Evolutionary conservation across 1,284 basidiomycete genomes (phyloP).

Genomic region (Quambalaria eucalypti): DNA sequence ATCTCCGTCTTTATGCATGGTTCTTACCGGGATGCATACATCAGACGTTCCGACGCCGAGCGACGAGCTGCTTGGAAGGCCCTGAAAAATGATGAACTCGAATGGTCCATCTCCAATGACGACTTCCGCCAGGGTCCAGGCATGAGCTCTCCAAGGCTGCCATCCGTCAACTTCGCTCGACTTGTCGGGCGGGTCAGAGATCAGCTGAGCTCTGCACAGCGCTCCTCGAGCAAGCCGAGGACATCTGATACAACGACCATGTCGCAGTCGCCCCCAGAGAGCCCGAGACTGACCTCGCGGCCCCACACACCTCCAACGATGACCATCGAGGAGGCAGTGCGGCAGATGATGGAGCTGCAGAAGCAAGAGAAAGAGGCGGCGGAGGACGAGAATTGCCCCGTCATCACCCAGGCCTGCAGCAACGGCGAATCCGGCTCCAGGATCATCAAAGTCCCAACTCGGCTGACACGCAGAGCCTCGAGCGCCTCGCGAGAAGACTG

Average conservation of each 20-base stretch:
- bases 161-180: neutral
- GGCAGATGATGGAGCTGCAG: slow-evolving; percentile 12
- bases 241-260: too few species aligned
- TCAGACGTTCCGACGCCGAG: slow-evolving; percentile 18
- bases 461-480: slow-evolving; percentile 8
- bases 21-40: slow-evolving; percentile 26
- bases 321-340: slow-evolving; percentile 23
- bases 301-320: slow-evolving; percentile 7
- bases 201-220: neutral
- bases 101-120: slow-evolving; percentile 17
- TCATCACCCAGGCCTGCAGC: neutral
- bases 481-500: slow-evolving; percentile 8
- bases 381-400: neutral
- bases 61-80: slow-evolving; percentile 31
- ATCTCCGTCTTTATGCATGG: slow-evolving; percentile 19
- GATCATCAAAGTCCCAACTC: neutral
- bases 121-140: neutral
- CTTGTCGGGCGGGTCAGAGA: neutral
- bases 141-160: neutral
- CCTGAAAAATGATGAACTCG: slow-evolving; percentile 18
- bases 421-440: neutral
- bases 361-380: neutral
- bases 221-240: too few species aligned
- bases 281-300: too few species aligned
- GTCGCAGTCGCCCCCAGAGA: too few species aligned